Evolutionary conservation across 306 rosid genomes (phyloP), one percentile per base, ranked within the genome.

Genomic region (Dalbergia cultrata): DNA sequence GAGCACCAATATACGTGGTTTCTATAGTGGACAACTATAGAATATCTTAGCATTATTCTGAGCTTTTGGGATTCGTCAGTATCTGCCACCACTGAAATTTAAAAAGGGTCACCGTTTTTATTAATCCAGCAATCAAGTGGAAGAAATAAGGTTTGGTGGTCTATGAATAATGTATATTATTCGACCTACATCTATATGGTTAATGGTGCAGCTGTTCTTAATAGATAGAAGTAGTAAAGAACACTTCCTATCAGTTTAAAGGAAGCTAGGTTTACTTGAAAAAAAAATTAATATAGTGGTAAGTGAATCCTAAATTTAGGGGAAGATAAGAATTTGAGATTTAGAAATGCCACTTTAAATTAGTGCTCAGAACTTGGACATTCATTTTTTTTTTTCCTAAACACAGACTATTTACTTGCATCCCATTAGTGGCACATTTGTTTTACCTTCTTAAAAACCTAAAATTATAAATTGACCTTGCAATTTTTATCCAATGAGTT

Each of bases 81-180:
- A 62, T 78, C 81, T 78, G 59, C 72, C 86, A 47, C 86, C 82
- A 81, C 78, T 60, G 50, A 70, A 70, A 69, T 84, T 69, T 57
- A 70, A 80, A 84, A 53, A 19, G 64, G 56, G 6, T 75, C 63
- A 60, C 21, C n/a, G 33, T 45, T 77, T 47, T 50, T 9, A 17
- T 12, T 43, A 22, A 53, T 62, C 52, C 43, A 17, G 58, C 53
- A 76, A 31, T 62, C 34, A 33, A 52, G 82, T 64, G 67, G 62
- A 52, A 53, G 58, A 47, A 57, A 53, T 49, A 47, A 49, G 16
- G 14, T 56, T 68, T 43, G 59, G 16, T n/a, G 67, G 19, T 14
- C 57, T n/a, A 67, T 67, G 54, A 33, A 26, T 60, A 69, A 41
- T 66, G 39, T 16, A 35, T 63, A 35, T 13, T 35, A 59, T 10